Evolutionary conservation across 1,139 yeast species (phyloP), one percentile per base, ranked within the genome.

Genomic region (Geotrichum fermentans): DNA sequence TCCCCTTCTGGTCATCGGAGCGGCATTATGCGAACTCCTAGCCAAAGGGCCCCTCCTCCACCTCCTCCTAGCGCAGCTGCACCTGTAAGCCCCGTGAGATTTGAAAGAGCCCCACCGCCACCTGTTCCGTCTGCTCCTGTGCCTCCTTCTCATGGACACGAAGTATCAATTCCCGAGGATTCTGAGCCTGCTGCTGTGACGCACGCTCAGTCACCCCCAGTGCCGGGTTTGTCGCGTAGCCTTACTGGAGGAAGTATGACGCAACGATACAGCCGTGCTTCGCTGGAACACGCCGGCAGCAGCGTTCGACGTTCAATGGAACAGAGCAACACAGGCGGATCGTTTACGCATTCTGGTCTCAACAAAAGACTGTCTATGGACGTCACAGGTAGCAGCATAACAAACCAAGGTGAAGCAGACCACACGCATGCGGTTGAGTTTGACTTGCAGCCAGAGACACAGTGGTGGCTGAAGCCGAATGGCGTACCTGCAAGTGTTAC

Each of bases 391-490:
- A 37, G 42, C 18, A 28, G 17, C 35, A 20, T 32, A 3, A 36
- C 26, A 2, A 20, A 16, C n/a, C 16, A 13, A 13, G 38, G 16
- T 30, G 38, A 18, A 3, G 47, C 14, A 14, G 37, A 40, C 24
- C 47, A 34, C 18, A 39, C 50, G 2, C 37, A 40, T 8, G 52
- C 52, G 7, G 34, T 40, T 28, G 67, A 63, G 16, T 55, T 73
- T 30, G 64, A 66, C 30, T 61, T 74, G 17, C 63, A 65, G 21
- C 70, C 68, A 4, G 59, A 65, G 2, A 59, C 74, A 8, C 69
- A 67, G 32, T 86, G 95, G 95, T 85, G 90, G 90, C 59, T 78
- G 10, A 70, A 70, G 20, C 61, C 66, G 8, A 73, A 75, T 30
- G 76, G 75, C 3, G 70, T 82, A 10, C 96, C 96, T 1, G 75